Base-by-base conservation (phyloP, 2,329 filamentous ascomycete genomes). In the Aspergillus vadensis region DNA sequence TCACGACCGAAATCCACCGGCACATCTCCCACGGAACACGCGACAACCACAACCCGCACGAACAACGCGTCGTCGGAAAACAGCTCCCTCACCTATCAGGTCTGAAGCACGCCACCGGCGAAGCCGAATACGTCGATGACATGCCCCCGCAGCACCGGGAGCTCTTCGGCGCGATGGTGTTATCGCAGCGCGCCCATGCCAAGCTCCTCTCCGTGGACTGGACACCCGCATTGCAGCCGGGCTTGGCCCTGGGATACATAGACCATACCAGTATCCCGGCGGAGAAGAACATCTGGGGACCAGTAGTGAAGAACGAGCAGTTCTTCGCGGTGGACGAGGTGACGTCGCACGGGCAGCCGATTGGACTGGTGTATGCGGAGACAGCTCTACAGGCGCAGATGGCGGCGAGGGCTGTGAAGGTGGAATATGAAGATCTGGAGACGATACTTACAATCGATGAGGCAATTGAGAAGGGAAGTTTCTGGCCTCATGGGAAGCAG, bases 91-190 rank as follows among this genome's bases (percentile, higher is more conserved):
- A 96, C 69, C 85, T 95, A 21, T 90, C 92, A 1, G 92, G 91
- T 1, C 76, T 97, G 74, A 94, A 96, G 77, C 92, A 97, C 75
- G 89, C 87, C 6, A 93, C 91, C 0, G 92, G 92, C 55, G 90
- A 95, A 75, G 92, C 92, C 1, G 90, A 94, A 68, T 97, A 97
- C 67, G 92, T 91, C 0, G 92, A 97, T 68, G 92, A 97, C 67
- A 92, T 95, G 25, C 91, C 91, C 1, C 81, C 88, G 0, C 80
- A 91, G 64, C 88, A 87, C 72, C 92, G 93, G 62, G 91, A 96
- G 76, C 82, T 96, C 1, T 89, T 91, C 64, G 92, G 89, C 4
- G 91, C 88, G 66, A 81, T 95, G 56, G 90, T 96, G 0, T 79
- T 96, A 12, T 96, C 91, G 0, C 88, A 88, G 1, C 92, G 89